These are phyloP conservation scores for Schizochytrium sp. DNA, from an alignment of 108 stramenopile species.

Conservation along the genomic window DNA sequence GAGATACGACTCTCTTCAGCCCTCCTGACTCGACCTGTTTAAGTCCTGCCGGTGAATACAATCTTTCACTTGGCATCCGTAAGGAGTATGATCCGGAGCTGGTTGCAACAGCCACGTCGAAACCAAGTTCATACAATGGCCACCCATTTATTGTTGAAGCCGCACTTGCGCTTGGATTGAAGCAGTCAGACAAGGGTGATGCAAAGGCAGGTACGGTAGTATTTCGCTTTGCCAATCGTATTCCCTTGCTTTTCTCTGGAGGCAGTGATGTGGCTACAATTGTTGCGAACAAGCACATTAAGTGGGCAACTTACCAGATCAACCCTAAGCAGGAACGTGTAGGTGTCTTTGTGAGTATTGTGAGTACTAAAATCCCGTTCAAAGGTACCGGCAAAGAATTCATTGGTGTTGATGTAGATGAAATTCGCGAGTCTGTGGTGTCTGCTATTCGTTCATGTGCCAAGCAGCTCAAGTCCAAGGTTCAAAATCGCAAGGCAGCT, in stretches of 20 bases:
- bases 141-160: constrained; percentile 97
- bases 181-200: constrained; percentile 54
- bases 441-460: constrained; percentile 69
- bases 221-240: constrained; percentile 95
- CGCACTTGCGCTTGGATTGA: constrained; percentile 92
- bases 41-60: constrained; percentile 94
- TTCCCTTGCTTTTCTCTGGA: constrained; percentile 94
- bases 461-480: constrained; percentile 64
- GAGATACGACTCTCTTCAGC: constrained; percentile 83
- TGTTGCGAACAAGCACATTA: constrained; percentile 83
- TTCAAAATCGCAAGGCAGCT: not conserved
- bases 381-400: constrained; percentile 97
- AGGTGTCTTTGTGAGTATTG: constrained; percentile 93
- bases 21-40: constrained; percentile 90
- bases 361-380: constrained; percentile 95
- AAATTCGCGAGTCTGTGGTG: constrained; percentile 68
- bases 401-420: constrained; percentile 74
- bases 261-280: constrained; percentile 93
- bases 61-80: constrained; percentile 92
- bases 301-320: constrained; percentile 93
- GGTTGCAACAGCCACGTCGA: constrained; percentile 84
- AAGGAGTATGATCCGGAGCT: constrained; percentile 90
- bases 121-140: constrained; percentile 85
- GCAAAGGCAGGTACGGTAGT: constrained; percentile 89
- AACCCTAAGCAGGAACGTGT: constrained; percentile 92